Percentiles rank a stretch among this genome's conserved stretches.
phyloP scores from a whole-genome alignment of 2,329 filamentous ascomycete species.

The Monilinia fructigena region DNA sequence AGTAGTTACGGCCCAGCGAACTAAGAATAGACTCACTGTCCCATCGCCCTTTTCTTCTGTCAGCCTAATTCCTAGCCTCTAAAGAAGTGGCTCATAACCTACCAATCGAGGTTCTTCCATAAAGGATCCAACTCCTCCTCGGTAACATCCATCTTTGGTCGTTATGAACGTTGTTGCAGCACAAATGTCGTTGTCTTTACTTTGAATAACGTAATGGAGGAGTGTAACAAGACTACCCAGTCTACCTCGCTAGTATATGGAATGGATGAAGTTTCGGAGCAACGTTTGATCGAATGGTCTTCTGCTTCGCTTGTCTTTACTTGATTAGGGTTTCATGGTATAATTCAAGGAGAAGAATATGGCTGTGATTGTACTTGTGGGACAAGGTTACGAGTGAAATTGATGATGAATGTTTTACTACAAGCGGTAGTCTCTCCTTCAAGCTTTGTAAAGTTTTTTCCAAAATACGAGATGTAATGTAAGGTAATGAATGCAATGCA shows the following conservation, averaged over 20 bases:
- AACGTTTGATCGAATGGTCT: slow-evolving; percentile 10
- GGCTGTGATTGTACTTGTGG: not conserved
- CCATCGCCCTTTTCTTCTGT: slow-evolving; percentile 56
- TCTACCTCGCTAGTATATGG: too few relatives aligned
- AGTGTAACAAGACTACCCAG: slow-evolving; percentile 15
- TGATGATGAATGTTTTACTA: slow-evolving; percentile 1
- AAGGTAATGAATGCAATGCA: too few relatives aligned
- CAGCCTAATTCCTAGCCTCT: slow-evolving; percentile 18
- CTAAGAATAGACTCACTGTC: slow-evolving; percentile 64
- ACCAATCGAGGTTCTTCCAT: slow-evolving; percentile 40
- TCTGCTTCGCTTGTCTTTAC: not conserved
- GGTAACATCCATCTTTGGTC: slow-evolving; percentile 53
- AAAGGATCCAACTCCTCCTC: slow-evolving; percentile 39
- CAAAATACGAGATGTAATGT: too few relatives aligned
- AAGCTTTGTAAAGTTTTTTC: not conserved
- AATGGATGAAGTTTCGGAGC: not conserved
- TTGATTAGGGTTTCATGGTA: slow-evolving; percentile 10
- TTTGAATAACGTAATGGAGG: not conserved
- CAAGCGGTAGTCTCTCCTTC: not conserved
- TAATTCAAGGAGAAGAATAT: not conserved
- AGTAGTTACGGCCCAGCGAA: slow-evolving; percentile 47
- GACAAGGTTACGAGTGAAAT: not conserved
- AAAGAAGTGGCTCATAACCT: slow-evolving; percentile 21
- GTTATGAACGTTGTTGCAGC: not conserved
- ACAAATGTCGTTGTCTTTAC: not conserved